These are phyloP conservation scores for Metroxylon sagu DNA, from an alignment of 176 grass and related monocot genomes.

Conservation along the genomic window DNA sequence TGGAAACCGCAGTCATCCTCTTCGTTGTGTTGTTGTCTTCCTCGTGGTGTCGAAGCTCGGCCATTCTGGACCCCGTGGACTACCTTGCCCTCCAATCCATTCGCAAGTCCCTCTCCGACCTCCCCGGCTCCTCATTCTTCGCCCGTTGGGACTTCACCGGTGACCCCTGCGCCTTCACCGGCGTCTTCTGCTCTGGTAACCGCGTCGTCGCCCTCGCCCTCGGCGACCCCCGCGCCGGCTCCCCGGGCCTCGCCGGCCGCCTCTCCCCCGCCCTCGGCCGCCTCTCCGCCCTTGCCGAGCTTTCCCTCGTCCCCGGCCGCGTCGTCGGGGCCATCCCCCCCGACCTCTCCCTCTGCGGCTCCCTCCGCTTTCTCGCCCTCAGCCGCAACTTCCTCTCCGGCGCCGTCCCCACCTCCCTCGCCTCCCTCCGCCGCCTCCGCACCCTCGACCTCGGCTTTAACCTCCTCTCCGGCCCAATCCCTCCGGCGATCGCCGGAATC, in stretches of 20 bases:
- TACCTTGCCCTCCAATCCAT: slow-evolving; percentile 49
- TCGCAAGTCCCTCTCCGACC: slow-evolving; percentile 36
- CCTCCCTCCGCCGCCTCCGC: slow-evolving; percentile 18
- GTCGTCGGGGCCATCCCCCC: slow-evolving; percentile 27
- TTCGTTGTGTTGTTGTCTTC: neutral
- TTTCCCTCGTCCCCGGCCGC: slow-evolving; percentile 61
- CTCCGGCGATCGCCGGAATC: slow-evolving; percentile 29
- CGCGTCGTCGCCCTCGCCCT: slow-evolving; percentile 47
- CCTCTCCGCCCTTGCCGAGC: slow-evolving; percentile 41
- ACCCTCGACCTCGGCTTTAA: slow-evolving; percentile 68
- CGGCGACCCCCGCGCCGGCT: slow-evolving; percentile 69
- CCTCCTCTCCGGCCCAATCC: slow-evolving; percentile 35
- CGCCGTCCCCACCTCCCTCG: slow-evolving; percentile 24
- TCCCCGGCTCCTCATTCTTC: slow-evolving; percentile 56
- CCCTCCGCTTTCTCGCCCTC: slow-evolving; percentile 59
- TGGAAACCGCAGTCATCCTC: no score
- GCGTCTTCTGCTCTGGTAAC: slow-evolving; percentile 40
- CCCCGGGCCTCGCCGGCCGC: slow-evolving; percentile 31
- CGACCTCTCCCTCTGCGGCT: slow-evolving; percentile 32
- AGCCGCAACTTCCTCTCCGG: slow-evolving; percentile 48
- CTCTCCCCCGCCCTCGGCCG: slow-evolving; percentile 27
- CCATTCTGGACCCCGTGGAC: slow-evolving; percentile 64
- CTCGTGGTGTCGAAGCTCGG: neutral
- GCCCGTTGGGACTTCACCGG: slow-evolving; percentile 63
- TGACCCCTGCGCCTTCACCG: slow-evolving; percentile 58